Percentiles rank a stretch among this genome's conserved stretches.
phyloP scores from a whole-genome alignment of 164 flowering plant species.

The Paratinospora sagittata region DNA sequence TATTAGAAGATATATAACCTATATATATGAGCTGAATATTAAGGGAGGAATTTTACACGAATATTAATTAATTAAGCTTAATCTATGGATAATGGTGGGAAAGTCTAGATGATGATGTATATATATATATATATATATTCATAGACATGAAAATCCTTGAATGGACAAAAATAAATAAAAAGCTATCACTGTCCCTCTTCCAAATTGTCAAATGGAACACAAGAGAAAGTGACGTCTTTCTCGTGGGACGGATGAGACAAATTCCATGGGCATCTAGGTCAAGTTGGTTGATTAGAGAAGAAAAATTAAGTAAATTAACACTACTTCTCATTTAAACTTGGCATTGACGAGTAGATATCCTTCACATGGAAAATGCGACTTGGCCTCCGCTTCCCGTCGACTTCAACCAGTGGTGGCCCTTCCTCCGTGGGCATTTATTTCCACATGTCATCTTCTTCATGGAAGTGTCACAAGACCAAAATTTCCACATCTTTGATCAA shows the following conservation, averaged over 20 bases:
- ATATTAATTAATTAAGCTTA: no score
- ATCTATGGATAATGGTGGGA: no score
- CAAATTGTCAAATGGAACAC: neutral
- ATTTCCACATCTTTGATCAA: constrained; percentile 1
- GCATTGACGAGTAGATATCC: constrained; percentile 11
- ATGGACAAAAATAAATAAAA: no score
- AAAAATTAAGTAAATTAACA: neutral
- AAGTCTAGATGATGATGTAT: no score
- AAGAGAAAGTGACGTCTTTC: neutral
- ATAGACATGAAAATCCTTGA: no score
- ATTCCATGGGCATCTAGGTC: neutral
- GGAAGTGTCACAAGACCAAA: neutral
- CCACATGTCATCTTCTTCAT: neutral
- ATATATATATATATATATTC: no score
- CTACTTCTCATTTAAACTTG: neutral
- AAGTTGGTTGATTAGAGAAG: neutral
- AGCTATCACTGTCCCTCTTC: no score
- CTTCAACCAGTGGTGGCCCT: neutral
- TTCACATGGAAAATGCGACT: constrained; percentile 10
- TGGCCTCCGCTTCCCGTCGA: neutral
- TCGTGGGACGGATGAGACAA: neutral
- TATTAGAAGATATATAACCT: no score
- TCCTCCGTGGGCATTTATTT: neutral
- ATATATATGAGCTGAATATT: no score
- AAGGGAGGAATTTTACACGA: no score